Base-by-base conservation (phyloP, 1,139 yeast species). In the Groenewaldozyma auringiensis region DNA sequence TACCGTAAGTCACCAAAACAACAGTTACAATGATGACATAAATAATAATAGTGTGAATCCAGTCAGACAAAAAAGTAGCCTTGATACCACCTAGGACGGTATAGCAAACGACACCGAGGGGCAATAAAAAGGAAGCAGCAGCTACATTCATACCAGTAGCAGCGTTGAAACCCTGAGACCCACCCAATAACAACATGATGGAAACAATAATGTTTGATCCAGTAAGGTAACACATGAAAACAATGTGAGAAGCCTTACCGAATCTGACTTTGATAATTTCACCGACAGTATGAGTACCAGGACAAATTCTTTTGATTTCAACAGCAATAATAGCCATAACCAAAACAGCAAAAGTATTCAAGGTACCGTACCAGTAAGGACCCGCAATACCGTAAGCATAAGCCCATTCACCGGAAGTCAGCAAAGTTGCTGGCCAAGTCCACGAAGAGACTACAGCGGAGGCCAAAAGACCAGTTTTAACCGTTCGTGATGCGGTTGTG, bases 391-490 rank as follows among this genome's bases (percentile, higher is more conserved):
- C 95, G 54, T 82, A 79, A 47, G 72, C 72, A 63, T 82, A 83
- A 16, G 84, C 83, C 61, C 81, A 85, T 16, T 88, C 66, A 0
- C 88, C 78, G 1, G 87, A 80, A 14, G 83, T 81, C 34, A 84
- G 71, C 40, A 85, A 66, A 2, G 94, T 84, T 2, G 94, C 89
- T 37, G 88, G 86, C 94, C 95, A 86, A 6, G 95, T 85, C 95
- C 95, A 86, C 9, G 89, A 80, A 20, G 87, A 79, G 8, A 85
- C 94, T 36, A 86, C 94, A 3, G 94, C 94, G 3, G 92, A 79
- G 4, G 88, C 79, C 52, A 85, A 81, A 52, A 86, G 70, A 39
- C 88, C 89, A 0, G 88, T 79, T 53, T 81, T 82, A 36, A 86
- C 89, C 3, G 83, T 71, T 63, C 94, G 75, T 50, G 94, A 94